phyloP scores from a whole-genome alignment of 1,139 yeast genomes.

The Saccharomyces hybrid region DNA sequence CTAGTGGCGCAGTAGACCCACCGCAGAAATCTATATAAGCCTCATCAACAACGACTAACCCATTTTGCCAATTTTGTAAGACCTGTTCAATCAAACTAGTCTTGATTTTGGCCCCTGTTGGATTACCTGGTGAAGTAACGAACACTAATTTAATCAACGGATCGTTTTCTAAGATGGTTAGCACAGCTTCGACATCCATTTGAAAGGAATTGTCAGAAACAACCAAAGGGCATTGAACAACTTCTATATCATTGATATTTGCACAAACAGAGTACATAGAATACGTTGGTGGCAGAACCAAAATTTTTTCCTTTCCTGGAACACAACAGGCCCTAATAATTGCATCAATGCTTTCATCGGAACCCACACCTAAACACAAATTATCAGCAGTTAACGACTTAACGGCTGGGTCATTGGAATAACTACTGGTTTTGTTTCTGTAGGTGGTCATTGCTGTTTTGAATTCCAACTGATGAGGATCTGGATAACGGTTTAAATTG shows the following conservation, averaged over 20 bases:
- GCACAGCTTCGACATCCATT: constrained; percentile 51
- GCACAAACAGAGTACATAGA: constrained; percentile 96
- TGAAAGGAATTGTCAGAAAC: constrained; percentile 53
- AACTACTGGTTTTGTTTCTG: constrained; percentile 49
- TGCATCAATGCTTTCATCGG: constrained; percentile 91
- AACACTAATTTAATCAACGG: constrained; percentile 62
- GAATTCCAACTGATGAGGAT: constrained; percentile 84
- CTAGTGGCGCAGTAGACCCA: constrained; percentile 72
- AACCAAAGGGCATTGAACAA: constrained; percentile 62
- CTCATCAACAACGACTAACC: constrained; percentile 83
- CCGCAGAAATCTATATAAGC: constrained; percentile 90
- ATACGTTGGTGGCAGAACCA: constrained; percentile 91
- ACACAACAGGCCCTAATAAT: constrained; percentile 75
- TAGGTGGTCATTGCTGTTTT: constrained; percentile 65
- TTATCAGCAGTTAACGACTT: constrained; percentile 51
- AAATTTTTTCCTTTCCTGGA: constrained; percentile 75
- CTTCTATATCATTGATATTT: constrained; percentile 74
- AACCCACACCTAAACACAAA: constrained; percentile 89
- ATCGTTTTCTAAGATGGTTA: constrained; percentile 47
- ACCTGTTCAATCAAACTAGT: constrained; percentile 44
- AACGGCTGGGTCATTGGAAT: constrained; percentile 17
- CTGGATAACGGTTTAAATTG: constrained; percentile 86
- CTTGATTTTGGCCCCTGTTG: constrained; percentile 67
- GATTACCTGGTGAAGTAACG: constrained; percentile 98
- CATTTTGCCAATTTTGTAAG: constrained; percentile 55